These are phyloP conservation scores for Trametes sp. DNA, from an alignment of 1,284 basidiomycete species.

Conservation along the genomic window DNA sequence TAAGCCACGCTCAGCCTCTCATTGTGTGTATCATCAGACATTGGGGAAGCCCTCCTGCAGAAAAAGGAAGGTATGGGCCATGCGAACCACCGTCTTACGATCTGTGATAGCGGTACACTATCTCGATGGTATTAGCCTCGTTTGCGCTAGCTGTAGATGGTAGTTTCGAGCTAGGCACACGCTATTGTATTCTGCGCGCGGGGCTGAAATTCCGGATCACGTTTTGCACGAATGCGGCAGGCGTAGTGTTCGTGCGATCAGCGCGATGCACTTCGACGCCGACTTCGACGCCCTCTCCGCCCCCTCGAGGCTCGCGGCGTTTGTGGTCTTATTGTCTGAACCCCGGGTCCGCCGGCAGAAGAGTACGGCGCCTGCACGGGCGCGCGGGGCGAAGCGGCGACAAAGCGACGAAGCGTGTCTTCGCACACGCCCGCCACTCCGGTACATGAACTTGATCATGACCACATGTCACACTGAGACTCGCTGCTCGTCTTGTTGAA, in stretches of 20 bases:
- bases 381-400: conserved; percentile 9
- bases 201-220: conserved; percentile 11
- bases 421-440: conserved; percentile 13
- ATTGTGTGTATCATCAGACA: no score
- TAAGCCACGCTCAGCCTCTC: no score
- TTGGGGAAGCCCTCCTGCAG: no score
- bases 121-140: conserved; percentile 14
- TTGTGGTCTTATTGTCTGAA: conserved; percentile 18
- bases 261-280: not conserved
- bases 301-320: not conserved
- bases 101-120: conserved; percentile 9
- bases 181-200: conserved; percentile 19
- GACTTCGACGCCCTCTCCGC: not conserved
- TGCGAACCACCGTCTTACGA: no score
- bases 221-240: conserved; percentile 18
- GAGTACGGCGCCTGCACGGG: conserved; percentile 6
- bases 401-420: conserved; percentile 4
- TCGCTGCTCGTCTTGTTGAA: conserved; percentile 18
- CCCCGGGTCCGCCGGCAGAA: conserved; percentile 9
- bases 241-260: conserved; percentile 20
- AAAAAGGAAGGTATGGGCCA: no score
- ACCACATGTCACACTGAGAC: conserved; percentile 17
- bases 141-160: conserved; percentile 15
- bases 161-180: conserved; percentile 14
- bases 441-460: conserved; percentile 21